Evolutionary conservation across 352 stramenopile species (phyloP).

Genomic region (Globisporangium echinulatum): DNA sequence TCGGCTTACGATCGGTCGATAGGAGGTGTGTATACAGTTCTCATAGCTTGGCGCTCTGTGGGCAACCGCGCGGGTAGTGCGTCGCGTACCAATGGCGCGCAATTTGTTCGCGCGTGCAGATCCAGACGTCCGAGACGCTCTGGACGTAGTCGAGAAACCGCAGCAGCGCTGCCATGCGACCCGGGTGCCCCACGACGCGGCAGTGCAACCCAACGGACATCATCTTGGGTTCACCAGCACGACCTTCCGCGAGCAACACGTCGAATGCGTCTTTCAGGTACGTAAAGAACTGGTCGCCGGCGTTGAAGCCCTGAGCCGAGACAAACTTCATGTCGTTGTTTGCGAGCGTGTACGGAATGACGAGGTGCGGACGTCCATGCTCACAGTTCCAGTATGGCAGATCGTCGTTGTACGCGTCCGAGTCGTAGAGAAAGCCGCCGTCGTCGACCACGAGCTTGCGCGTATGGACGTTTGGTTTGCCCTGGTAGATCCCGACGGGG

Average conservation of each 20-base stretch:
- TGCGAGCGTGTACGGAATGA: slow-evolving; percentile 94
- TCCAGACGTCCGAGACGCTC: slow-evolving; percentile 84
- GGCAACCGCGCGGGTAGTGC: slow-evolving; percentile 47
- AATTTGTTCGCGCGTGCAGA: slow-evolving; percentile 92
- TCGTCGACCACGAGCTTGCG: slow-evolving; percentile 88
- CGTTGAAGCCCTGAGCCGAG: slow-evolving; percentile 88
- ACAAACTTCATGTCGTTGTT: slow-evolving; percentile 98
- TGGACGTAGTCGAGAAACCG: slow-evolving; percentile 94
- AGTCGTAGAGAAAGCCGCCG: slow-evolving; percentile 94
- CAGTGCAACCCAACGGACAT: slow-evolving; percentile 95
- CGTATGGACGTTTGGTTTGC: slow-evolving; percentile 92
- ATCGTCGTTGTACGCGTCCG: slow-evolving; percentile 94
- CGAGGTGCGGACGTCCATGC: slow-evolving; percentile 87
- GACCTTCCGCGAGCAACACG: slow-evolving; percentile 86
- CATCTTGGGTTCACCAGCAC: slow-evolving; percentile 88
- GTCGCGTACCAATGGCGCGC: slow-evolving; percentile 93
- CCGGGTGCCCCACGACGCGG: slow-evolving; percentile 85
- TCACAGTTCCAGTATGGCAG: slow-evolving; percentile 93
- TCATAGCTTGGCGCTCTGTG: slow-evolving; percentile 37
- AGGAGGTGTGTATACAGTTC: too few species aligned
- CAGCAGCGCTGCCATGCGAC: slow-evolving; percentile 82
- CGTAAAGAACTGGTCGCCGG: slow-evolving; percentile 89
- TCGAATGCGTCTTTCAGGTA: slow-evolving; percentile 91
- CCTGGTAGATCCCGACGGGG: slow-evolving; percentile 94
- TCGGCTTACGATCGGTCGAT: too few species aligned